phyloP scores from a whole-genome alignment of 169 alveolate genomes.

The Babesia microti region DNA sequence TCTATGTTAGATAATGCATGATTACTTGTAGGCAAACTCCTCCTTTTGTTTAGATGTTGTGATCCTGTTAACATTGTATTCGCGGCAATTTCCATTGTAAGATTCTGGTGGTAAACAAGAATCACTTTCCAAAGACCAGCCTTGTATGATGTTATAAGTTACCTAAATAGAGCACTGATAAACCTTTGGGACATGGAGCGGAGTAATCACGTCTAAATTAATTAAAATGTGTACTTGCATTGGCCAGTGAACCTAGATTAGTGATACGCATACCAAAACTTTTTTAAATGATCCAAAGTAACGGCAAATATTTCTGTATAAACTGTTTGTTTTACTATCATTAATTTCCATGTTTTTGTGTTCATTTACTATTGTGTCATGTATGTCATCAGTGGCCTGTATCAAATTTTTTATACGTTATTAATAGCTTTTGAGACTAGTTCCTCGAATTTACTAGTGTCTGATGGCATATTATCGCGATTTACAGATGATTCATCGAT shows the following conservation, averaged over 20 bases:
- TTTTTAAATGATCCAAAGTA: slow-evolving; percentile 33
- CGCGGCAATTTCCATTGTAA: slow-evolving; percentile 17
- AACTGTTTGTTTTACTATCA: too few species aligned
- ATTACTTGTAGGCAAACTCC: slow-evolving; percentile 26
- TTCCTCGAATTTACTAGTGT: too few species aligned
- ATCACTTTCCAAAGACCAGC: slow-evolving; percentile 1
- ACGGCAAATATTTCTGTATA: slow-evolving; percentile 16
- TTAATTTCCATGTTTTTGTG: too few species aligned
- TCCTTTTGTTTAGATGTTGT: slow-evolving; percentile 8
- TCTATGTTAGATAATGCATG: slow-evolving; percentile 1
- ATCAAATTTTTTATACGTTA: too few species aligned
- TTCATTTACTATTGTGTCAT: too few species aligned
- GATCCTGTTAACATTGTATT: slow-evolving; percentile 4
- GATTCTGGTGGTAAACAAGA: slow-evolving; percentile 30
- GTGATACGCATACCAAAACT: slow-evolving; percentile 17
- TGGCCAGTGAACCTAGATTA: slow-evolving; percentile 18
- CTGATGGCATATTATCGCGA: too few species aligned
- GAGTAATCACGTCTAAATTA: slow-evolving; percentile 23
- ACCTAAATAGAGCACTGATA: neutral
- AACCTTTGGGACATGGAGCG: slow-evolving; percentile 33
- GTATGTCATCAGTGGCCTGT: too few species aligned
- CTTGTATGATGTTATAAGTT: neutral
- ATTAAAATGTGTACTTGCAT: slow-evolving; percentile 6
- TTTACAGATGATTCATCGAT: too few species aligned
- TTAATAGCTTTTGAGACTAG: too few species aligned